Evolutionary conservation across 2,329 filamentous ascomycete genomes (phyloP), one percentile per base, ranked within the genome.

Genomic region (Alternaria sp.): DNA sequence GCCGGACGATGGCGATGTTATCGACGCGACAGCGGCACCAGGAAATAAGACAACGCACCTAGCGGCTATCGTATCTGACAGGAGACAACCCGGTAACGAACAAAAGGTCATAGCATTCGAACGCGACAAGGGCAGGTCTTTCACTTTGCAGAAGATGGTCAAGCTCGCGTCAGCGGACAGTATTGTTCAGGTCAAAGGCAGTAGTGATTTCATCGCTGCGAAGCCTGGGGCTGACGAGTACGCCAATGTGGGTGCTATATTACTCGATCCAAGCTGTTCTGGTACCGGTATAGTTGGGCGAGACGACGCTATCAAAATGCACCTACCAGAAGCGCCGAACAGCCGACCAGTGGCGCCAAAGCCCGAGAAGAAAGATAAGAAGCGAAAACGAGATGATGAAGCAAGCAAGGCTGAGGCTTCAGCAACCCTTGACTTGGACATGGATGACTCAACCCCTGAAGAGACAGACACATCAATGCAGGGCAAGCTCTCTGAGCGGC

Each of bases 41-140:
- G 95, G 95, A 6, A 99, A 99, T 78, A 99, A 99, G 80, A 98
- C 95, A 1, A 98, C 94, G 7, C 95, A 98, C 77, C 81, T 96
- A 47, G 93, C 94, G 0, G 91, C 93, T 2, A 87, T 97, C 5
- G 73, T 95, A 2, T 49, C 82, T 76, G 53, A 80, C 78, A 49
- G 80, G 80, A 75, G 68, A 69, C 54, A 57, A 61, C n/a, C 56
- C 7, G 59, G 58, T 9, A 49, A 57, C 14, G 46, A 62, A 12
- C 79, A 82, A 49, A 83, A 76, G 22, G 89, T 99, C 24, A 88
- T 89, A 66, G 93, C 93, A 0, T 95, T 93, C 70, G 93, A 96
- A 75, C 91, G 91, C 70, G 91, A 96, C 73, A 80, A 82, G 26
- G 79, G 81, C 24, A 87, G 95, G 54, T 90, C 92, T 0, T 86